These are phyloP conservation scores for Teunomyces atbi DNA, from an alignment of 805 yeast species.

Conservation along the genomic window DNA sequence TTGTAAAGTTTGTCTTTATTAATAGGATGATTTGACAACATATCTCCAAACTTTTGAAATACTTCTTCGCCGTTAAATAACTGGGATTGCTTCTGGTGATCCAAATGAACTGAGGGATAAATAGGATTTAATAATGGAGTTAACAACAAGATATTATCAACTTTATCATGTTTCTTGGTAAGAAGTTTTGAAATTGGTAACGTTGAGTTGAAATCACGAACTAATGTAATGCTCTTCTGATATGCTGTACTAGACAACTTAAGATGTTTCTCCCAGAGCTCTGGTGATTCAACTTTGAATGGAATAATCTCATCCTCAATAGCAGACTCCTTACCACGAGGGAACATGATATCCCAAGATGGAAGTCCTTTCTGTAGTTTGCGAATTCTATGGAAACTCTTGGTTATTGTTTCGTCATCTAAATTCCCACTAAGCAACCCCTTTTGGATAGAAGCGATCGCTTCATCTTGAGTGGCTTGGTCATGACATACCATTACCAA, in stretches of 20 bases:
- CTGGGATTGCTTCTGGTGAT: slow-evolving; percentile 9
- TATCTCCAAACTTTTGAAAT: slow-evolving; percentile 50
- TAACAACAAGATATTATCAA: slow-evolving; percentile 31
- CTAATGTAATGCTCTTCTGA: slow-evolving; percentile 49
- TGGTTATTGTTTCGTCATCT: slow-evolving; percentile 41
- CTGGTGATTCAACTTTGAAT: slow-evolving; percentile 28
- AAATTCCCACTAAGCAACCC: slow-evolving; percentile 41
- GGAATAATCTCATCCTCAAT: slow-evolving; percentile 15
- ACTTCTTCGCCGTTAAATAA: slow-evolving; percentile 50
- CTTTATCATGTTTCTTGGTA: slow-evolving; percentile 15
- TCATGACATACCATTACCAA: slow-evolving; percentile 62
- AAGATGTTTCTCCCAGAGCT: slow-evolving; percentile 43
- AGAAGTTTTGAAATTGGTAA: slow-evolving; percentile 48
- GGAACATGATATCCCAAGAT: slow-evolving; percentile 44
- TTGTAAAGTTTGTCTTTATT: slow-evolving; percentile 35
- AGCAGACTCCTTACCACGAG: slow-evolving; percentile 28
- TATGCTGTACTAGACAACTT: slow-evolving; percentile 46
- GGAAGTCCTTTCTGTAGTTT: slow-evolving; percentile 41
- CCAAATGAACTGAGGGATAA: slow-evolving; percentile 16
- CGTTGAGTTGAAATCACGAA: slow-evolving; percentile 51
- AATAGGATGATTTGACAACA: slow-evolving; percentile 36
- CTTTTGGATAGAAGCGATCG: slow-evolving; percentile 42
- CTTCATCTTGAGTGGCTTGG: slow-evolving; percentile 52
- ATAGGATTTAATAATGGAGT: slow-evolving; percentile 40
- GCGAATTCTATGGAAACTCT: slow-evolving; percentile 44